phyloP scores from a whole-genome alignment of 1,284 basidiomycete genomes.

The Vanrija sp. region DNA sequence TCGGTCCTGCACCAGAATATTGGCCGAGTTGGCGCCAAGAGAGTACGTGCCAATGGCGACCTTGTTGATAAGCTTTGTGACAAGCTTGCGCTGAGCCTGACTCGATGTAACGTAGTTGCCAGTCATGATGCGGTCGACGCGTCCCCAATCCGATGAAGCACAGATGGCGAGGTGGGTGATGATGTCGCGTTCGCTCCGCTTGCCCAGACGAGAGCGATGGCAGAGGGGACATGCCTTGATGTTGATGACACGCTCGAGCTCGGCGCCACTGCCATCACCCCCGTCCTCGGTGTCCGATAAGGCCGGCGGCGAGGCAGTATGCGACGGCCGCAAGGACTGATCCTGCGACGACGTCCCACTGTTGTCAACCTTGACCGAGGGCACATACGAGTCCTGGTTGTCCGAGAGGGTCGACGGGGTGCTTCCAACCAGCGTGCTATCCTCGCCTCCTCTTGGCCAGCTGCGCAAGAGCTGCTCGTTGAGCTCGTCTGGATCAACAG shows the following conservation, averaged over 20 bases:
- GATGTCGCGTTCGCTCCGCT: constrained; percentile 88
- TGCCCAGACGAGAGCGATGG: constrained; percentile 75
- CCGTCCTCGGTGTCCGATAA: constrained; percentile 11
- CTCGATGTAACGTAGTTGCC: constrained; percentile 92
- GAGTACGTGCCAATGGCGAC: constrained; percentile 80
- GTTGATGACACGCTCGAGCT: constrained; percentile 87
- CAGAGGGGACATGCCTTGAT: constrained; percentile 91
- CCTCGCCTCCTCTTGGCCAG: constrained; percentile 1
- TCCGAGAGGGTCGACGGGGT: neutral
- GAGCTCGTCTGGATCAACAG: constrained; percentile 9
- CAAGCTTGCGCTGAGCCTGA: constrained; percentile 96
- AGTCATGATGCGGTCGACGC: constrained; percentile 81
- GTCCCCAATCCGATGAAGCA: constrained; percentile 85
- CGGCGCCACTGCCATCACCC: constrained; percentile 9
- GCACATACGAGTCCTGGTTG: neutral
- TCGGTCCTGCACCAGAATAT: constrained; percentile 92
- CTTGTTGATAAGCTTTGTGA: constrained; percentile 81
- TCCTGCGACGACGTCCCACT: constrained; percentile 7
- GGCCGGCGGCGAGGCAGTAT: too few species aligned
- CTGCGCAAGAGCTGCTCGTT: constrained; percentile 4
- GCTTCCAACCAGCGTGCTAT: neutral
- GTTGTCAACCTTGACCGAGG: constrained; percentile 27
- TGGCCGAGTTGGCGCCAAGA: constrained; percentile 78
- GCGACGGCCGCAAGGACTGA: too few species aligned
- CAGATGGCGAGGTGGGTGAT: constrained; percentile 90